Evolutionary conservation across 2,329 filamentous ascomycete species (phyloP), one percentile per base, ranked within the genome.

Genomic region (Cylindrodendrum hubeiense): DNA sequence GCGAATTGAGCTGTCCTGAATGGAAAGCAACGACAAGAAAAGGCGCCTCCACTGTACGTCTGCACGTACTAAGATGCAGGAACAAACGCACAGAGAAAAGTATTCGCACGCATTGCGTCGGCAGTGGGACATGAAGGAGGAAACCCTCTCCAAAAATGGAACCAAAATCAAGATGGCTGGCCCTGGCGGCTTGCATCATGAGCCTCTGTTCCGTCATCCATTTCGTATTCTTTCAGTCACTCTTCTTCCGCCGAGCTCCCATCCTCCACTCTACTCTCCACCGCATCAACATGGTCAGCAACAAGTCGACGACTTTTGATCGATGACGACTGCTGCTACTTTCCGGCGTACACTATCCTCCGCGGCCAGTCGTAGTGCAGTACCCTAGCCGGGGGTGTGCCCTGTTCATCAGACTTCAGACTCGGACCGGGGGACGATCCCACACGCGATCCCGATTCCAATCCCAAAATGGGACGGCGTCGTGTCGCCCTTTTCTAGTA

Each of bases 391-490:
- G 41, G 60, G 60, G 60, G 52, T 17, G 53, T 43, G 26, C 49
- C 60, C 13, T 58, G 60, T 28, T 59, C 24, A 34, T 56, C 52
- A 56, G 37, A 37, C 37, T 39, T 44, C 44, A 58, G 44, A 28
- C 49, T 37, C 33, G 26, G 37, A 24, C 55, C 41, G 43, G 50
- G 37, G 55, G 55, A 39, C 43, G 43, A 64, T 64, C 55, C 55
- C 55, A 64, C 34, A 28, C 56, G 19, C 56, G 51, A 65, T 65
- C 62, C 50, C 26, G 60, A 63, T 63, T n/a, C n/a, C 56, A 60
- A 47, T 51, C 56, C 62, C 30, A 60, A 52, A 54, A 7, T 21
- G 24, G 47, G 44, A 64, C 34, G 24, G 30, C 30, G 60, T 63
- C 60, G 54, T 54, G 47, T 63, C 60, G 44, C 37, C 44, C 44